Evolutionary conservation across 176 grass and related monocot species (phyloP), one percentile per base, ranked within the genome.

Genomic region (Rhynchospora pubera): DNA sequence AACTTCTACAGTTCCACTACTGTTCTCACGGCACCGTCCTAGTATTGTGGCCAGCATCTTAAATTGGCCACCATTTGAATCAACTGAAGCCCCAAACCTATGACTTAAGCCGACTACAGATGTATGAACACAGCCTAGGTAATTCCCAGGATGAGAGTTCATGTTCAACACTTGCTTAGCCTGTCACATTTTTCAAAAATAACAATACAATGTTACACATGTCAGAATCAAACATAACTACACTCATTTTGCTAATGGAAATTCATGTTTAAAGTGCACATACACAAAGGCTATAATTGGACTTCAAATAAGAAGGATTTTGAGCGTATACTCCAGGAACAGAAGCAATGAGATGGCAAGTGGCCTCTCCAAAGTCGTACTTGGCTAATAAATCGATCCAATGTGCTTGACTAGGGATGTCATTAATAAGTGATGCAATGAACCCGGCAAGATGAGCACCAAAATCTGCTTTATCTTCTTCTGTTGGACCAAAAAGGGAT

Each of bases 71-170:
- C 87, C 91, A 69, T 48, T 73, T 73, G 87, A 90, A 32, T 87
- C 87, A 87, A 62, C 81, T 62, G 91, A 83, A 81, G 82, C 62
- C 52, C 83, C 82, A 87, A 97, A 97, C 9, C 87, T 84, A 85
- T 93, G 88, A 13, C 86, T 91, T 90, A 97, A 83, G 82, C 94
- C 94, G 85, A 97, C 94, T 84, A 93, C 91, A 79, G 91, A 93
- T 50, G 91, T 79, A 87, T 97, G 85, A 73, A 90, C 86, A 82
- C 79, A 97, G 78, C 94, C 94, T 85, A 93, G 76, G 85, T 84
- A 85, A 57, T 79, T 87, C 45, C 32, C 67, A 62, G 47, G 23
- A 30, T 47, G 32, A 52, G 79, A 85, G 64, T 87, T 89, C 74
- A 57, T 45, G 18, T 71, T 78, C 44, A 88, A 14, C 81, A 87